These are phyloP conservation scores for Nissolia schottii DNA, from an alignment of 306 rosid genomes.

Conservation along the genomic window DNA sequence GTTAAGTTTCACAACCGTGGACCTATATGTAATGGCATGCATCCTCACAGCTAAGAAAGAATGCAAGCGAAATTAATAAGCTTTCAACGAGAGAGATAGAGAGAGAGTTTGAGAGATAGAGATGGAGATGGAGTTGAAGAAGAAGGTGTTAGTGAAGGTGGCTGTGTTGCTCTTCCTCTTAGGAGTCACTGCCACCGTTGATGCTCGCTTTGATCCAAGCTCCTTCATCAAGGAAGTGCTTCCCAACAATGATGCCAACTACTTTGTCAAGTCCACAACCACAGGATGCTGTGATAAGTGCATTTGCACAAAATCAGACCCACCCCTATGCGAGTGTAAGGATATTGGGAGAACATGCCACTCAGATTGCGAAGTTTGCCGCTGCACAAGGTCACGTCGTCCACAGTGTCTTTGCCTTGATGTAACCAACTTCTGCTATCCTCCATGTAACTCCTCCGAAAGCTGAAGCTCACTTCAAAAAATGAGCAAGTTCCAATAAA, in stretches of 20 bases:
- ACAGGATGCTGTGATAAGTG: background rate
- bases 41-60: background rate
- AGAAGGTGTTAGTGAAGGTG: background rate
- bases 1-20: no score
- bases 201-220: background rate
- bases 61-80: no score
- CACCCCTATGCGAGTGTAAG: background rate
- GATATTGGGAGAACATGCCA: conserved; percentile 7
- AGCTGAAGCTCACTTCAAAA: background rate
- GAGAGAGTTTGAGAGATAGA: background rate
- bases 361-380: background rate
- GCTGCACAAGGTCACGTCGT: background rate
- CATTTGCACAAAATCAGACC: background rate
- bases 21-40: background rate
- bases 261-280: background rate
- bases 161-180: background rate
- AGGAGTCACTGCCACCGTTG: background rate
- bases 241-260: background rate
- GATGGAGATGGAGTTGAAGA: background rate
- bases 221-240: background rate
- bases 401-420: background rate
- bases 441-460: no score
- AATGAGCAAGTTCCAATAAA: background rate
- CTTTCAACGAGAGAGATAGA: background rate
- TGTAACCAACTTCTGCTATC: background rate